phyloP scores from a whole-genome alignment of 495 filamentous ascomycete genomes.

The Staphylotrichum longicolle region DNA sequence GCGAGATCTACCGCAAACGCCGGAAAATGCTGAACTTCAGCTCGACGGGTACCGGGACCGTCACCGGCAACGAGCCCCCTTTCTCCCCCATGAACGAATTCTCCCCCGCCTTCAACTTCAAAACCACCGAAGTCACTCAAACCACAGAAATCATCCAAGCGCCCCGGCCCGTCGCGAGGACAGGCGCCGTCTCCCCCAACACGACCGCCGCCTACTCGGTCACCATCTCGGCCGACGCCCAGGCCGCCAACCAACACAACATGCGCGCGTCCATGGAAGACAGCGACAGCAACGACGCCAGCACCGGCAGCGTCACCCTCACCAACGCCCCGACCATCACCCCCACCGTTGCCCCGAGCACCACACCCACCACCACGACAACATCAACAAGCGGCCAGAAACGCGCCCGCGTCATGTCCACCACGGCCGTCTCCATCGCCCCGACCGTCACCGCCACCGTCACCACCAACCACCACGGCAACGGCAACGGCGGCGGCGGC shows the following conservation, averaged over 20 bases:
- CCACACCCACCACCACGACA: background rate
- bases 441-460: constrained; percentile 13
- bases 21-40: constrained; percentile 48
- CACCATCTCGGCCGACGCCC: constrained; percentile 43
- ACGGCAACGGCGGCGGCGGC: background rate
- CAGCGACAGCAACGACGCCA: constrained; percentile 17
- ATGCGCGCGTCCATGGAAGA: constrained; percentile 24
- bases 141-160: constrained; percentile 41
- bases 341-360: background rate
- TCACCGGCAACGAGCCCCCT: constrained; percentile 9
- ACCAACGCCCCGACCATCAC: background rate
- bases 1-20: constrained; percentile 62
- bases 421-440: constrained; percentile 13
- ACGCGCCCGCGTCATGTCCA: background rate
- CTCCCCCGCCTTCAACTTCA: constrained; percentile 46
- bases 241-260: constrained; percentile 16
- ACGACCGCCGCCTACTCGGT: constrained; percentile 44
- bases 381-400: background rate
- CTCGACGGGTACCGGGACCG: constrained; percentile 27
- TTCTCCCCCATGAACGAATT: constrained; percentile 20
- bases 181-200: constrained; percentile 13
- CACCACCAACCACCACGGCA: background rate
- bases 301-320: background rate
- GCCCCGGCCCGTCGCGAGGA: constrained; percentile 29
- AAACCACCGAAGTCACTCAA: constrained; percentile 57